Evolutionary conservation across 2,329 filamentous ascomycete genomes (phyloP), one percentile per base, ranked within the genome.

Genomic region (Diaporthe sp.): DNA sequence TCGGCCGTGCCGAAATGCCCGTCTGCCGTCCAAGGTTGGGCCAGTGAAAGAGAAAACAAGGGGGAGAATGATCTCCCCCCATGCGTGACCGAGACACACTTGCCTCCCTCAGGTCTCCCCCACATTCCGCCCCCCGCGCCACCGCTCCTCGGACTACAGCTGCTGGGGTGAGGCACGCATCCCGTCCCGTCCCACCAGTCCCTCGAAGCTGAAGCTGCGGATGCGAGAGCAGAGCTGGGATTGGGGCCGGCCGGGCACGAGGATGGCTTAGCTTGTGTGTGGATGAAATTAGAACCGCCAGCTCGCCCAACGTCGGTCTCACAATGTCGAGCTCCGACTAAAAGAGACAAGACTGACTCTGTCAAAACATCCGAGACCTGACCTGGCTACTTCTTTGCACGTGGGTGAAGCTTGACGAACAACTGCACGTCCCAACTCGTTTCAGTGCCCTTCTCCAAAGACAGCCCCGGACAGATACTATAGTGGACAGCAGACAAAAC

Each of bases 81-180:
- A 51, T 17, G 31, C 28, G 20, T 15, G 25, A 47, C 34, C 55
- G 28, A 44, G 28, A 44, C 25, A 31, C 53, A 15, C 25, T 28
- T 63, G 15, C 25, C 37, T 63, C 34, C 34, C 42, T 60, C 34
- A 13, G 1, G 20, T 22, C 17, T 17, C 71, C 71, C 70, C 71
- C 71, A 73, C 71, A 44, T 73, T 47, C 71, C 71, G 71, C n/a
- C 47, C 71, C 61, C 53, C 61, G 47, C 34, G 58, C 37, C 71
- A 65, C 58, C 49, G 58, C 39, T 42, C 37, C 57, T 53, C 57
- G 58, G 49, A 39, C 34, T 72, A 5, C 44, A 15, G 7, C 37
- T 51, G 58, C 20, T 37, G 34, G 47, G 34, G 47, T 22, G 39
- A 61, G 20, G 57, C 34, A 49, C 28, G n/a, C 28, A 42, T 72